Conservation (phyloP, 1,284 basidiomycete species). For the Trichosporon inkin region DNA sequence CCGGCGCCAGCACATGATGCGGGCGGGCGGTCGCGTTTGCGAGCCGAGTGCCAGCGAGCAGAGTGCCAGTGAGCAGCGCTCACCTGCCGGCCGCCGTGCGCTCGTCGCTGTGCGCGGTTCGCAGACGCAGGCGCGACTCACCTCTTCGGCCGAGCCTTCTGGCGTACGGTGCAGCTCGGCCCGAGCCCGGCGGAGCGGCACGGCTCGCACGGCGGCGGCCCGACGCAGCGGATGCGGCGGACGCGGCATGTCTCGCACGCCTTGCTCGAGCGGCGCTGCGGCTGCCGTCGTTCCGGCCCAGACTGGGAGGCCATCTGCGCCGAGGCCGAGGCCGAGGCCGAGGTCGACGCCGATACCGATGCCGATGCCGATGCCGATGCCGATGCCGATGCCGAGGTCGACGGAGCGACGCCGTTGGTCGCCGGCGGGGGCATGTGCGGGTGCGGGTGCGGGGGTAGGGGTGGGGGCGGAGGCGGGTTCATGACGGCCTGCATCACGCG, state of each 20-base stretch:
- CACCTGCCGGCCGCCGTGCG: no score
- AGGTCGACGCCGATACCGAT: not conserved
- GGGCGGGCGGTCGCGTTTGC: no score
- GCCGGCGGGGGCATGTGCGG: no score
- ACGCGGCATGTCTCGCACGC: constrained; percentile 29
- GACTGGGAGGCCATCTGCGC: not conserved
- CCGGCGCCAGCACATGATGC: no score
- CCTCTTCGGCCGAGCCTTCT: constrained; percentile 28
- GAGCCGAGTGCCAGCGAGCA: no score
- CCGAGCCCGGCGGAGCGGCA: constrained; percentile 18
- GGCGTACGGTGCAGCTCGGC: constrained; percentile 19
- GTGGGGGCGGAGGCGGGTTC: not conserved
- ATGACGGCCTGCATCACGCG: not conserved
- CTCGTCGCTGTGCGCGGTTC: no score
- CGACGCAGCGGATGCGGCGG: constrained; percentile 22
- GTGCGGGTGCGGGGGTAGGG: not conserved
- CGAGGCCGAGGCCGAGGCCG: not conserved
- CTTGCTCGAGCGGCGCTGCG: constrained; percentile 15
- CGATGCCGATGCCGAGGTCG: no score
- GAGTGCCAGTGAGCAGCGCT: no score
- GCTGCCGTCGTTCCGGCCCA: not conserved
- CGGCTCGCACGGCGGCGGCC: constrained; percentile 23
- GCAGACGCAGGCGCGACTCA: no score
- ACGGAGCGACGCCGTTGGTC: no score
- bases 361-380: not conserved